Conservation (phyloP, 768 basidiomycete species). For the Mycena vitilis region DNA sequence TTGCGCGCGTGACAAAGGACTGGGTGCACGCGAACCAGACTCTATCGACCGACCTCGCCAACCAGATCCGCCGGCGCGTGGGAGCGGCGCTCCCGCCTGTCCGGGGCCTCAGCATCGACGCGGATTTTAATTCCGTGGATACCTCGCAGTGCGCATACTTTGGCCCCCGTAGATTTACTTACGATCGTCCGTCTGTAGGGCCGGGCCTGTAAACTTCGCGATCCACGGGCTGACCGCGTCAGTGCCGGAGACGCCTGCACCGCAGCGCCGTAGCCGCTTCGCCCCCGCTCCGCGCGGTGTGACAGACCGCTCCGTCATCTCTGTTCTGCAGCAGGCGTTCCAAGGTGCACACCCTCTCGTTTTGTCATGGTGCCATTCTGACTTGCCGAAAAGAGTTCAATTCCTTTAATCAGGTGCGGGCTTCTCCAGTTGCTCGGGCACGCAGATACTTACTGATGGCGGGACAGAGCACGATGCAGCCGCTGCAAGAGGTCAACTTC, state of each 20-base stretch:
- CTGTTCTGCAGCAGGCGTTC: conserved; percentile 35
- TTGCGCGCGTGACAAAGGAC: conserved; percentile 54
- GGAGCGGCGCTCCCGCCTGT: conserved; percentile 51
- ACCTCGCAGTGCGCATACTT: conserved; percentile 36
- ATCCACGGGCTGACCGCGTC: conserved; percentile 38
- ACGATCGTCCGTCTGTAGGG: conserved; percentile 21
- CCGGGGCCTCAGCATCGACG: conserved; percentile 54
- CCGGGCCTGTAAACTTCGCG: conserved; percentile 48
- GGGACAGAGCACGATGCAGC: conserved; percentile 29
- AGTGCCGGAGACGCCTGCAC: conserved; percentile 17
- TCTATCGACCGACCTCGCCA: conserved; percentile 47
- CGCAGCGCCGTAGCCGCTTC: conserved; percentile 29
- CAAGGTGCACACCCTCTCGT: conserved; percentile 5
- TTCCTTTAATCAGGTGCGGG: conserved; percentile 33
- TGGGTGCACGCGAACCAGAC: conserved; percentile 58
- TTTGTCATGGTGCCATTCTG: neutral
- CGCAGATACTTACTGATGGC: neutral
- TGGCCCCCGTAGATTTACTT: neutral
- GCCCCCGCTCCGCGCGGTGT: neutral
- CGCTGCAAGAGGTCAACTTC: conserved; percentile 35
- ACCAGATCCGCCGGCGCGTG: conserved; percentile 45
- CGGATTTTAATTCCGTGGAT: conserved; percentile 49
- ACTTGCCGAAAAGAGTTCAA: conserved; percentile 29
- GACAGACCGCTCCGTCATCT: conserved; percentile 30
- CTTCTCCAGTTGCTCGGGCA: neutral